These are phyloP conservation scores for Pleurotus cornucopiae DNA, from an alignment of 768 basidiomycete genomes.

Conservation along the genomic window DNA sequence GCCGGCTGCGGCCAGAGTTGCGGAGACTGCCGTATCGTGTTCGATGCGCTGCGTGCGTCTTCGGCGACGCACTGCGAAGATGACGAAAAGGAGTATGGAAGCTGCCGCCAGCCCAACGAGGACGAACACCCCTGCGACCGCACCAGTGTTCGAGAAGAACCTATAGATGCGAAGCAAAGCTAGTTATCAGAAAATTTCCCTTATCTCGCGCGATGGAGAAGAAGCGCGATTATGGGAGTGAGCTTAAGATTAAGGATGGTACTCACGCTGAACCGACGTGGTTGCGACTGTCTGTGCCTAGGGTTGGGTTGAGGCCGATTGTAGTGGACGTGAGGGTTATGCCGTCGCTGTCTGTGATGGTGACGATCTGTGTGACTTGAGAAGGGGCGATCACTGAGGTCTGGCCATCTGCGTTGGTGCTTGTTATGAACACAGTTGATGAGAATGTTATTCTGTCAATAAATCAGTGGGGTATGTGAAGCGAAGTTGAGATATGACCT, in stretches of 20 bases:
- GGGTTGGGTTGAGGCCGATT: conserved; percentile 67
- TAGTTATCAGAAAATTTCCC: neutral
- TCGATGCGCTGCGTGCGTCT: conserved; percentile 58
- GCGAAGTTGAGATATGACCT: conserved; percentile 15
- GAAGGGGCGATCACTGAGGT: conserved; percentile 48
- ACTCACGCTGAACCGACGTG: conserved; percentile 49
- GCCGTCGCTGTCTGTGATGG: conserved; percentile 53
- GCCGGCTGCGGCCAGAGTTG: conserved; percentile 67
- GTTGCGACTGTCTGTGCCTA: conserved; percentile 43
- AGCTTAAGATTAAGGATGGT: neutral
- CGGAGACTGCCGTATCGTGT: conserved; percentile 68
- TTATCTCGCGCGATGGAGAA: no score
- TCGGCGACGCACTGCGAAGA: conserved; percentile 68
- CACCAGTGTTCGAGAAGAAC: conserved; percentile 87
- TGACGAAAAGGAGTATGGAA: conserved; percentile 62
- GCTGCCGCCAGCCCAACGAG: conserved; percentile 80
- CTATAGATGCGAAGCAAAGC: conserved; percentile 27
- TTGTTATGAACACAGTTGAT: conserved; percentile 51
- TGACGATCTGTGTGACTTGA: conserved; percentile 51
- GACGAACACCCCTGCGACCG: conserved; percentile 88
- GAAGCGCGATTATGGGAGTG: neutral
- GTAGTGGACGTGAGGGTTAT: conserved; percentile 54
- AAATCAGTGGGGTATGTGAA: conserved; percentile 1
- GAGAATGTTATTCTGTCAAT: conserved; percentile 46
- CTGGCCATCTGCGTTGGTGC: conserved; percentile 54